Evolutionary conservation across 2,329 filamentous ascomycete species (phyloP), one percentile per base, ranked within the genome.

Genomic region (Arthrobotrys iridis): DNA sequence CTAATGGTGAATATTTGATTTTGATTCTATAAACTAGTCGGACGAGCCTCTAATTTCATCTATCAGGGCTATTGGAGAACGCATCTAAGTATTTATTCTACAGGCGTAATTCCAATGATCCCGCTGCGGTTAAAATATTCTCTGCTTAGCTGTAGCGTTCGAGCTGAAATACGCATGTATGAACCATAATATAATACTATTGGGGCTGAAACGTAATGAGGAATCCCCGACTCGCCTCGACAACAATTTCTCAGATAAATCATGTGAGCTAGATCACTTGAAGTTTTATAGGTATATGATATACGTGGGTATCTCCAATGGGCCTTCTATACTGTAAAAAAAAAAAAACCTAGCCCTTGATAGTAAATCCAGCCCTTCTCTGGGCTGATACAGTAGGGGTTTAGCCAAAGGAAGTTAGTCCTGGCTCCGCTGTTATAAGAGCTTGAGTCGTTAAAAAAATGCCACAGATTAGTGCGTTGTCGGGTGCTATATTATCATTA

Each of bases 31-130:
- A n/a, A n/a, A n/a, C n/a, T 98, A 97, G 81, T 87, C 97, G 1
- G 94, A 94, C 78, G 89, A 90, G 0, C 93, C 94, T 10, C 92
- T n/a, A n/a, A n/a, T n/a, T n/a, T n/a, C n/a, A n/a, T n/a, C n/a
- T n/a, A n/a, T n/a, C n/a, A n/a, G n/a, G n/a, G n/a, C n/a, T n/a
- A n/a, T n/a, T n/a, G n/a, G n/a, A n/a, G n/a, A n/a, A n/a, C n/a
- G n/a, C n/a, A n/a, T n/a, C n/a, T n/a, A n/a, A n/a, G n/a, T n/a
- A n/a, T n/a, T n/a, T n/a, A n/a, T n/a, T n/a, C n/a, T n/a, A n/a
- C n/a, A n/a, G n/a, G n/a, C n/a, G n/a, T n/a, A n/a, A n/a, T n/a
- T n/a, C n/a, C n/a, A n/a, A n/a, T n/a, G n/a, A n/a, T n/a, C n/a
- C n/a, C n/a, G n/a, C n/a, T n/a, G n/a, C n/a, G n/a, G n/a, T n/a